Evolutionary conservation across 257 asterid species (phyloP), one percentile per base, ranked within the genome.

Genomic region (Rhazya stricta): DNA sequence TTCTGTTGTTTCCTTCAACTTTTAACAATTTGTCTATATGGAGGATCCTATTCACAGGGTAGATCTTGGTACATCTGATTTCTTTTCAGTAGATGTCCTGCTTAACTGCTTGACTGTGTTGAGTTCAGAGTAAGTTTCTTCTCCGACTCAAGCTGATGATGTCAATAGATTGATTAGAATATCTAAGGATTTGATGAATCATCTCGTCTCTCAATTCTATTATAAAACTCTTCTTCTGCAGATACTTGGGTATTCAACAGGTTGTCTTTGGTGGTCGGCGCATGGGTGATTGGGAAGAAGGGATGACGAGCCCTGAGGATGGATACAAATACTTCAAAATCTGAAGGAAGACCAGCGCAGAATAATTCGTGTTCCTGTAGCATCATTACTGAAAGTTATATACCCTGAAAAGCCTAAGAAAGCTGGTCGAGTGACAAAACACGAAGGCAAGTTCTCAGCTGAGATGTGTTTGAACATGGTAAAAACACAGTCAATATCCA

Each of bases 231-330:
- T 60, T 67, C 32, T 73, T 32, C 43, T 61, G 75, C 88, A 94
- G 96, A 75, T 94, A 94, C 77, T 74, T 94, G 85, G 97, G 98
- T 75, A 94, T 94, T 63, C 92, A 94, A 51, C 97, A 94, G 83
- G 98, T 94, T 19, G 96, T 91, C 63, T 94, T 94, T 66, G 97
- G 97, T 29, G 98, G 96, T 46, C 88, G 86, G 8, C 74, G 83
- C 45, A 79, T 94, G 86, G 96, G 96, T 51, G 97, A 94, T 81
- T 94, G 98, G 97, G 98, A 94, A 85, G 97, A 94, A 67, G 98
- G 97, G 71, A 94, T 94, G 98, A 91, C 89, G 2, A 86, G 84
- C 65, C 78, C 95, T 53, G 97, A 88, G 7, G 81, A 79, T 66
- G 98, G 98, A n/a, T 94, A 91, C 84, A 94, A 88, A 78, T 87